Evolutionary conservation across 768 basidiomycete genomes (phyloP).

Genomic region (Chalciporus pseudorubinellus): DNA sequence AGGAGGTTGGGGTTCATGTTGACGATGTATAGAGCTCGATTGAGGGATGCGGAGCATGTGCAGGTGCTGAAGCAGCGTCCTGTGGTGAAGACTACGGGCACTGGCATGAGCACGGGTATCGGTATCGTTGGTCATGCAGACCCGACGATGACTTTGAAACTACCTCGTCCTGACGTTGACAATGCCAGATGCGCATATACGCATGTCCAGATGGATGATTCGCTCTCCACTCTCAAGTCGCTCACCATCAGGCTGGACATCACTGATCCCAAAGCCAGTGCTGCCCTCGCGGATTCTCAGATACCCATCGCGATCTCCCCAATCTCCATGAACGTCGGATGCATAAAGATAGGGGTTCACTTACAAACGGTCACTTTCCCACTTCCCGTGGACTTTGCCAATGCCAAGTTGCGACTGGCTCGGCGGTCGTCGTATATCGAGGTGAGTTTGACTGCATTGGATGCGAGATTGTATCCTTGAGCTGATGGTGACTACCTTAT

Average conservation of each 20-base stretch:
- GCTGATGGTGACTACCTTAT: not conserved
- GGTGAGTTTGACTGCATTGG: constrained; percentile 9
- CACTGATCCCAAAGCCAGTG: constrained; percentile 15
- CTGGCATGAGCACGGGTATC: not conserved
- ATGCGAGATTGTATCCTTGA: not conserved
- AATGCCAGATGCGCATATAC: not conserved
- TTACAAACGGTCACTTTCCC: constrained; percentile 37
- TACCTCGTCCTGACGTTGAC: not conserved
- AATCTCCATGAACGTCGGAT: not conserved
- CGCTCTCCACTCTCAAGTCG: not conserved
- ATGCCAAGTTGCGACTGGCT: constrained; percentile 43
- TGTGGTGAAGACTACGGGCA: not conserved
- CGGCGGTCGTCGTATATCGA: constrained; percentile 51
- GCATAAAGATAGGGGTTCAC: constrained; percentile 15
- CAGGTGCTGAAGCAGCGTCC: constrained; percentile 21
- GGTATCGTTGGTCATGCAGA: constrained; percentile 3
- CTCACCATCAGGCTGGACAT: constrained; percentile 21
- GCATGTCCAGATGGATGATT: constrained; percentile 16
- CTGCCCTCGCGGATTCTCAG: constrained; percentile 6
- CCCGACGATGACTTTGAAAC: not conserved
- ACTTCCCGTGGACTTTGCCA: constrained; percentile 40
- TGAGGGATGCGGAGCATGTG: constrained; percentile 11
- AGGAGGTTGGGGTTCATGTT: constrained; percentile 11
- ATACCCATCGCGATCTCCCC: constrained; percentile 6
- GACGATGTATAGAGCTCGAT: constrained; percentile 15